Evolutionary conservation across 1,284 basidiomycete species (phyloP).

Genomic region (Trichosporon sp.): DNA sequence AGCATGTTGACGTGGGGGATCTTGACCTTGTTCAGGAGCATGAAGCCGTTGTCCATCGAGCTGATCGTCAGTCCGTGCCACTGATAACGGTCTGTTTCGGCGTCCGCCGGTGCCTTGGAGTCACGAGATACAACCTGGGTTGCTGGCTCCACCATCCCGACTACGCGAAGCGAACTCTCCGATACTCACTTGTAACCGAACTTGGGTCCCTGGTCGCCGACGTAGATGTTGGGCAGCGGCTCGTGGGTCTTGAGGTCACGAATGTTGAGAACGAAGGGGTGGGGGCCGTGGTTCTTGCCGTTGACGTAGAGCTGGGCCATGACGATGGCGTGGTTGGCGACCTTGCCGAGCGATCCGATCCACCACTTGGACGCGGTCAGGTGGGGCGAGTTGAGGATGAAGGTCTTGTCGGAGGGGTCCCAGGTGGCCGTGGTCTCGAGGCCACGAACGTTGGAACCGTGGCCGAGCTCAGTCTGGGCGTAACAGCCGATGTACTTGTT

Average conservation of each 20-base stretch:
- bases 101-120: slow-evolving; percentile 10
- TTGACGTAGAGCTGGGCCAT: slow-evolving; percentile 63
- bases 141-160: too few relatives aligned
- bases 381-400: slow-evolving; percentile 62
- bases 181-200: slow-evolving; percentile 62
- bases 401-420: slow-evolving; percentile 61
- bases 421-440: slow-evolving; percentile 64
- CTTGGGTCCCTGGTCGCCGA: slow-evolving; percentile 65
- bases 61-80: slow-evolving; percentile 20
- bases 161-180: not conserved
- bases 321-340: slow-evolving; percentile 63
- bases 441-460: slow-evolving; percentile 64
- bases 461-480: slow-evolving; percentile 60
- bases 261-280: slow-evolving; percentile 63
- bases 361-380: slow-evolving; percentile 62
- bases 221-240: slow-evolving; percentile 60
- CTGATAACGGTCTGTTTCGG: not conserved
- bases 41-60: slow-evolving; percentile 60
- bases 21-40: slow-evolving; percentile 62
- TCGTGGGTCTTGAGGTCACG: slow-evolving; percentile 61
- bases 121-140: not conserved
- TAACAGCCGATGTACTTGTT: slow-evolving; percentile 61
- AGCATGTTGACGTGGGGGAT: slow-evolving; percentile 64
- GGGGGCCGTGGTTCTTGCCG: slow-evolving; percentile 62
- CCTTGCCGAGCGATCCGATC: slow-evolving; percentile 64